Conservation (phyloP, 176 grass and related monocot species). For the Hyparrhenia diplandra region DNA sequence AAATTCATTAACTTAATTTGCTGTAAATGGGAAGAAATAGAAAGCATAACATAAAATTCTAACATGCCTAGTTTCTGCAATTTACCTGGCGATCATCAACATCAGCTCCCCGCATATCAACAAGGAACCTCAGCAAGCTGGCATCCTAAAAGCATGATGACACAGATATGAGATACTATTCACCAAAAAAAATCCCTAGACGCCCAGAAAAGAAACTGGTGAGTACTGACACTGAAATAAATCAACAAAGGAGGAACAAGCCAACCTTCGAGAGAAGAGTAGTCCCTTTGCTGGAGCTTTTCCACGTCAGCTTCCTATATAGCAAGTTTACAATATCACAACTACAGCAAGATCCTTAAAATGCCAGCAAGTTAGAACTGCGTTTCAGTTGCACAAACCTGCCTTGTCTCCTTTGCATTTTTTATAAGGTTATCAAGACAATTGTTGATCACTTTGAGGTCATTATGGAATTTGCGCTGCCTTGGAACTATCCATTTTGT, state of each 20-base stretch:
- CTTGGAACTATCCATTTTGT: conserved; percentile 85
- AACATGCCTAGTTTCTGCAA: not conserved
- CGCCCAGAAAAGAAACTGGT: not conserved
- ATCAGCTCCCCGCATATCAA: conserved; percentile 93
- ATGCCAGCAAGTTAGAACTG: not conserved
- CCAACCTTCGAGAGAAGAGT: conserved; percentile 89
- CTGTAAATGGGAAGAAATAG: conserved; percentile 6
- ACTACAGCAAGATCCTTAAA: conserved; percentile 5
- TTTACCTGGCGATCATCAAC: conserved; percentile 92
- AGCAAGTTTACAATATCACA: conserved; percentile 11
- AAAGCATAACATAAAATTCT: not conserved
- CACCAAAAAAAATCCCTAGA: not conserved
- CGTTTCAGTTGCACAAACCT: conserved; percentile 40
- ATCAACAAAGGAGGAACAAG: not conserved
- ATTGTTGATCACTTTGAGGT: conserved; percentile 89
- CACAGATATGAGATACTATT: conserved; percentile 1
- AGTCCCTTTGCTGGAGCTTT: conserved; percentile 96
- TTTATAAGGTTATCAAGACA: conserved; percentile 92
- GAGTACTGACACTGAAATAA: not conserved
- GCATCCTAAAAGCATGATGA: conserved; percentile 61
- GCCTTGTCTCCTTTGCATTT: conserved; percentile 92
- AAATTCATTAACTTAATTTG: conserved; percentile 13
- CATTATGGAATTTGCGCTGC: conserved; percentile 75
- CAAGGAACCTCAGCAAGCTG: conserved; percentile 92
- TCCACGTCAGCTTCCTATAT: conserved; percentile 92